Evolutionary conservation across 202 grass and related monocot species (phyloP).

Genomic region (Dendrocalamus latiflorus): DNA sequence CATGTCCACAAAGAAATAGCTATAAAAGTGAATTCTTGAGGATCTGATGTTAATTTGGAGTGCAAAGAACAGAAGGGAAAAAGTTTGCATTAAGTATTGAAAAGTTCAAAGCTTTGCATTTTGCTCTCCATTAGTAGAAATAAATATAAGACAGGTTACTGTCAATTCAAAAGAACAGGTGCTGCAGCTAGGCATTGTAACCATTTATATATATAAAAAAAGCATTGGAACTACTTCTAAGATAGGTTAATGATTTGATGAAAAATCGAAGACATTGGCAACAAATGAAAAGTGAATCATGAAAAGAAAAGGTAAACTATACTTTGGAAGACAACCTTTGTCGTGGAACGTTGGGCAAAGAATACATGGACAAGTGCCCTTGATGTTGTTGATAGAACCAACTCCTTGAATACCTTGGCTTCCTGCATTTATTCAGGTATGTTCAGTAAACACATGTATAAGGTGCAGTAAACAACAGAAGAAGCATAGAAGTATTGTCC

Average conservation of each 20-base stretch:
- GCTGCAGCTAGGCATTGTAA: background rate
- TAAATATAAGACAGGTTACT: background rate
- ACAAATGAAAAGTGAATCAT: conserved; percentile 4
- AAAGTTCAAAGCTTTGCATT: background rate
- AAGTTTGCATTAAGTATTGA: background rate
- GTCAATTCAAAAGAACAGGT: background rate
- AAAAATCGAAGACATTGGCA: background rate
- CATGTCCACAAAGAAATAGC: background rate
- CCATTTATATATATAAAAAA: background rate
- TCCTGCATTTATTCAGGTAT: conserved; percentile 56
- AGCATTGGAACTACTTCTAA: background rate
- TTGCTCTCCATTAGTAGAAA: conserved; percentile 16
- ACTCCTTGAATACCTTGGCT: conserved; percentile 81
- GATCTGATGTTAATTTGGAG: background rate
- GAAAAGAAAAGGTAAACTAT: conserved; percentile 25
- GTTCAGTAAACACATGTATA: background rate
- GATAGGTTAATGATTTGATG: background rate
- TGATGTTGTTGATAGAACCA: conserved; percentile 80
- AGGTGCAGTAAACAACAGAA: background rate
- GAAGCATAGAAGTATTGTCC: background rate
- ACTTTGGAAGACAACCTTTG: conserved; percentile 58
- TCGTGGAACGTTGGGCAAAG: conserved; percentile 83
- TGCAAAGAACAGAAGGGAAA: background rate
- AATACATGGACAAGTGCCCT: conserved; percentile 89
- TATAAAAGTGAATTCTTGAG: background rate